Conservation (phyloP, 441 rosid species). For the Corymbia citriodora region DNA sequence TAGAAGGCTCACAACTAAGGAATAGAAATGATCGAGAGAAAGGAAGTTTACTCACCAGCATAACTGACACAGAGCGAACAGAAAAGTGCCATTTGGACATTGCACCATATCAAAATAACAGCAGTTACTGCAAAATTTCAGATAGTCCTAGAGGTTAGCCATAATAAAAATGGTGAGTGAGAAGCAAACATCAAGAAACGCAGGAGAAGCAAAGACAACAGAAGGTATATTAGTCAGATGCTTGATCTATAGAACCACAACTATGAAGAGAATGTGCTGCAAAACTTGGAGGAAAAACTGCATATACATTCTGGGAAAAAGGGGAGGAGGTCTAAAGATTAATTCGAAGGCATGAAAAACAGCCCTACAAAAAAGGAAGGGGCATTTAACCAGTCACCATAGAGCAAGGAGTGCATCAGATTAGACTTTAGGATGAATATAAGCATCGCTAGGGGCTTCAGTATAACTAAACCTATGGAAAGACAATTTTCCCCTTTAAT, state of each 20-base stretch:
- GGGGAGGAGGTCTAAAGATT: not conserved
- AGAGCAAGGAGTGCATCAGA: not conserved
- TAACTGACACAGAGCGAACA: slow-evolving; percentile 65
- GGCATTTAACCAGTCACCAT: not conserved
- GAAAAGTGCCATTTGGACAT: slow-evolving; percentile 85
- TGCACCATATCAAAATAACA: slow-evolving; percentile 55
- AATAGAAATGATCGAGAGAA: not conserved
- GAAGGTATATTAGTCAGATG: not conserved
- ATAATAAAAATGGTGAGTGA: not conserved
- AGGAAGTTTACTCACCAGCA: slow-evolving; percentile 33
- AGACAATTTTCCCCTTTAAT: not conserved
- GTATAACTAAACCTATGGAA: not conserved
- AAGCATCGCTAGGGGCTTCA: not conserved
- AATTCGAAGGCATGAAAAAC: not conserved
- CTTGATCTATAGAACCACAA: not conserved
- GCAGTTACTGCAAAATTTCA: slow-evolving; percentile 56
- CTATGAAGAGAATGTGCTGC: not conserved
- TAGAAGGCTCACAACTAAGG: not conserved
- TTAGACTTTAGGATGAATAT: not conserved
- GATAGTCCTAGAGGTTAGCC: not conserved
- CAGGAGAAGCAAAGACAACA: not conserved
- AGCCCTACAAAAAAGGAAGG: not conserved
- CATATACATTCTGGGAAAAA: not conserved
- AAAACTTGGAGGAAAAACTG: not conserved
- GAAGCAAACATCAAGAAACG: not conserved